Conservation (phyloP, 2,329 filamentous ascomycete genomes). For the Gnomoniopsis smithogilvyi region DNA sequence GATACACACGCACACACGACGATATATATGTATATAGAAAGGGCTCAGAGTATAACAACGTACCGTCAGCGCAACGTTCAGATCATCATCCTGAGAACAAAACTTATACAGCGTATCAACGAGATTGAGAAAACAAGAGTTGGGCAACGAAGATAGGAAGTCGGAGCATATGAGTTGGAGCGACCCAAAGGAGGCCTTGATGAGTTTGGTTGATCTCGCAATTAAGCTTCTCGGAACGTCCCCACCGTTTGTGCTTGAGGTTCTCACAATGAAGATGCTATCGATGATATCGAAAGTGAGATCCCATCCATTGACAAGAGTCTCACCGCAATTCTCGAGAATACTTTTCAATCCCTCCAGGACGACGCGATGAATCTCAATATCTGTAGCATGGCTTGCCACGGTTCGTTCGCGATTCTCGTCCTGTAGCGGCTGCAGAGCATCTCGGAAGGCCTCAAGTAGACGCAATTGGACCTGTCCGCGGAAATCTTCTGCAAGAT, state of each 20-base stretch:
- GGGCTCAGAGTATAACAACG: constrained; percentile 25
- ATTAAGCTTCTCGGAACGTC: constrained; percentile 35
- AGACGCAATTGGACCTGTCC: constrained; percentile 69
- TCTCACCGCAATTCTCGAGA: constrained; percentile 85
- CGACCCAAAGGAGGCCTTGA: constrained; percentile 83
- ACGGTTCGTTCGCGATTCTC: constrained; percentile 52
- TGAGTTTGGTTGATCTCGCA: constrained; percentile 68
- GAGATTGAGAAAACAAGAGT: constrained; percentile 70
- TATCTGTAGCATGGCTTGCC: constrained; percentile 59
- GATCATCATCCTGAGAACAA: constrained; percentile 82
- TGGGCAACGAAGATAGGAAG: constrained; percentile 73
- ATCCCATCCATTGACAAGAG: constrained; percentile 78
- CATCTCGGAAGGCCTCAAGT: constrained; percentile 61
- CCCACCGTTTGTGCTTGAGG: constrained; percentile 30
- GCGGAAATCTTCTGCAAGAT: constrained; percentile 47
- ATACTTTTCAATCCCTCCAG: constrained; percentile 79
- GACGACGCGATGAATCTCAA: constrained; percentile 76
- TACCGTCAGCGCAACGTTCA: constrained; percentile 92
- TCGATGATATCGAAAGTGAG: constrained; percentile 81
- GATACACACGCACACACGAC: constrained; percentile 28
- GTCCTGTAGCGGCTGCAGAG: constrained; percentile 56
- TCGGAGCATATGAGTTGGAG: constrained; percentile 93
- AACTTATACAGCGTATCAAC: constrained; percentile 89
- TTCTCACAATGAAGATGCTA: constrained; percentile 65
- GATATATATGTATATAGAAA: constrained; percentile 5